Percentiles rank a stretch among this genome's conserved stretches.
These are phyloP conservation scores for Lagenaria siceraria DNA, from an alignment of 306 rosid species.

Conservation along the genomic window DNA sequence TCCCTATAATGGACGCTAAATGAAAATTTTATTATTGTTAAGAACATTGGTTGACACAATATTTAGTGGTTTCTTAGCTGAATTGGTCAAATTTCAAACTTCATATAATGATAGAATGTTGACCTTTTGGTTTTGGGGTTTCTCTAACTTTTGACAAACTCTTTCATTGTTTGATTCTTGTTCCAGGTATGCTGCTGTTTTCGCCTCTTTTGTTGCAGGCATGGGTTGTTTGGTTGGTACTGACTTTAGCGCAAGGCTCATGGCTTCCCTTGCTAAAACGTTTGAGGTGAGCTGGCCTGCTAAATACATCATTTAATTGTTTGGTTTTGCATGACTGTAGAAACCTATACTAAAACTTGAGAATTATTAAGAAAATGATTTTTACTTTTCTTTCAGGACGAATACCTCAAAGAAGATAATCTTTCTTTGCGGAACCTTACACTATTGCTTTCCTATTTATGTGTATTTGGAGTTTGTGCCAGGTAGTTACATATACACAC, in stretches of 20 bases:
- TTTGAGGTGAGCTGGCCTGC: constrained; percentile 49
- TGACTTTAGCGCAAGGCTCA: constrained; percentile 67
- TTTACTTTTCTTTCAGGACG: constrained; percentile 37
- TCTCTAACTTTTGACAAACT: neutral
- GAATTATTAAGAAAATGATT: neutral
- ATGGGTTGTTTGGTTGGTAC: constrained; percentile 70
- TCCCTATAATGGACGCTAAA: neutral
- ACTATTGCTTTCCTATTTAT: constrained; percentile 67
- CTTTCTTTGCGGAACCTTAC: constrained; percentile 79
- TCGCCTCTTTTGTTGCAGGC: constrained; percentile 84
- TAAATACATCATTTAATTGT: neutral
- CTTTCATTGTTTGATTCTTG: neutral
- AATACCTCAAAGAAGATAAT: constrained; percentile 61
- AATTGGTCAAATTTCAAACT: neutral
- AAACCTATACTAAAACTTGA: neutral
- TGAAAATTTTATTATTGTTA: neutral
- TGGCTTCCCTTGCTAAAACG: constrained; percentile 71
- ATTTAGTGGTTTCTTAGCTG: neutral
- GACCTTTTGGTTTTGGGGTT: neutral
- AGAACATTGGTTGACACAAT: neutral
- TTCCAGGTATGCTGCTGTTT: constrained; percentile 82
- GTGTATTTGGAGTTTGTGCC: constrained; percentile 72
- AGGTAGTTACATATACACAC: constrained; percentile 29
- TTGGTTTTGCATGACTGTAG: neutral
- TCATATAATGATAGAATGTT: neutral